Base-by-base conservation (phyloP, 2,329 filamentous ascomycete species). In the Talaromyces rugulosus region DNA sequence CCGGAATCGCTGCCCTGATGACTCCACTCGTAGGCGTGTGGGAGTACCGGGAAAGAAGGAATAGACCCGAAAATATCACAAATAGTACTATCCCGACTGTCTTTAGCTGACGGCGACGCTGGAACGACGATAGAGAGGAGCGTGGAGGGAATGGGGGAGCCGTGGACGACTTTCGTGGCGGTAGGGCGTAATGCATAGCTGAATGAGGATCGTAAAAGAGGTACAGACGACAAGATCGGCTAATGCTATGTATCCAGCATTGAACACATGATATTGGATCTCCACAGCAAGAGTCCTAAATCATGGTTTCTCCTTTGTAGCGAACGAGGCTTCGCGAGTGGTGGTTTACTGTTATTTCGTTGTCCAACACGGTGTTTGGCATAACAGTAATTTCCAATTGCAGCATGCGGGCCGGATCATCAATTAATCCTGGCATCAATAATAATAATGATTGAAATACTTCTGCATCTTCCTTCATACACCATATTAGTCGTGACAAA, bases 121-220 rank as follows among this genome's bases (percentile, higher is more conserved):
- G 70, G 50, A 70, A 67, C 33, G 75, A 72, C 30, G 77, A 64
- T 62, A 69, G 69, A 55, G 76, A 72, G 28, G 76, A 71, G 78
- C 71, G 86, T 79, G 66, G 82, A 77, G 91, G 53, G 44, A 60
- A 94, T 33, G 89, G 87, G 67, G 87, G 86, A 67, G 89, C 86
- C 72, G 89, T 87, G 67, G 90, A 94, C 72, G 85, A 87, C 79
- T 94, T 96, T 76, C 92, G 89, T 71, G 91, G 86, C 60, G 92
- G 92, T 70, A 96, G 88, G 66, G 93, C 92, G 82, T 94, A 92
- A 76, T 96, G 93, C 92, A 96, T 95, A 68, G 62, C 42, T 55
- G 50, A 7, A 23, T 7, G 7, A 23, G 42, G 50, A 9, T 31
- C 50, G 6, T 5, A 31, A 16, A 23, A 33, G 50, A 30, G 18